Evolutionary conservation across 495 filamentous ascomycete genomes (phyloP).

Genomic region (Lichenothelia convexa): DNA sequence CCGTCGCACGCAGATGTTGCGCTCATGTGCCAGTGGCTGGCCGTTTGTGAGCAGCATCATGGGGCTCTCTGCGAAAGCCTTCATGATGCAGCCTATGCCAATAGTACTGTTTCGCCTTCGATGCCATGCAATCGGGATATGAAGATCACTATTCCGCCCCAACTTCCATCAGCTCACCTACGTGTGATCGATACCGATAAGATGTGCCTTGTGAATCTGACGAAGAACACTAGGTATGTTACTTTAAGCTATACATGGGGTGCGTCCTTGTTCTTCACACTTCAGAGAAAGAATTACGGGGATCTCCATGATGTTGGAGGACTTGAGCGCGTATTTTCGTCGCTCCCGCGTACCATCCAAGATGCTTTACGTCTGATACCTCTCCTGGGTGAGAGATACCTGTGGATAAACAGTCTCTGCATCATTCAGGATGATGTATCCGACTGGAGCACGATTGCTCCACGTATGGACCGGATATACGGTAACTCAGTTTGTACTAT

Average conservation of each 20-base stretch:
- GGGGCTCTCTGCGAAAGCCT: neutral
- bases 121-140: no score
- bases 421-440: neutral
- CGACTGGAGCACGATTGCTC: neutral
- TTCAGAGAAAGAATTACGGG: neutral
- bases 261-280: neutral
- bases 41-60: neutral
- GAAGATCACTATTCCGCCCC: neutral
- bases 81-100: no score
- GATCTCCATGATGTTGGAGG: neutral
- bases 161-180: neutral
- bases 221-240: neutral
- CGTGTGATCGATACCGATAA: neutral
- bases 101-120: no score
- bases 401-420: slow-evolving; percentile 2
- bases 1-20: neutral
- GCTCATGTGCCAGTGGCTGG: neutral
- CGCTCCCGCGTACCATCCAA: neutral
- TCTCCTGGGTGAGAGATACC: neutral
- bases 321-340: neutral
- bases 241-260: neutral
- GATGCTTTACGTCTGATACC: neutral
- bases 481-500: neutral
- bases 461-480: neutral
- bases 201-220: neutral